Percentiles rank a stretch among this genome's conserved stretches.
Conservation (phyloP, 2,329 filamentous ascomycete genomes). For the Epicoccum nigrum region DNA sequence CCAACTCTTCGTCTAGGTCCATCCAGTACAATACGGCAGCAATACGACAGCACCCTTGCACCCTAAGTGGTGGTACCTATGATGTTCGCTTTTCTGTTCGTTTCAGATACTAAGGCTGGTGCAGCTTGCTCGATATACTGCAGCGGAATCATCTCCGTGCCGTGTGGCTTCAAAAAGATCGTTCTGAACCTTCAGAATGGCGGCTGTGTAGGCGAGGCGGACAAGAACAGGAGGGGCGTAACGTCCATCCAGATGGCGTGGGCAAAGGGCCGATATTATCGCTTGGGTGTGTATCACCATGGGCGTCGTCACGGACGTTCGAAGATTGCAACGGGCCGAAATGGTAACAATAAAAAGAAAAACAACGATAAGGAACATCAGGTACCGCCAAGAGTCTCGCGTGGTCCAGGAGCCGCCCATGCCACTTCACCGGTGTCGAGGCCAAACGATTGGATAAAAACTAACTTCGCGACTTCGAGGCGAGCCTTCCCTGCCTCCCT, state of each 20-base stretch:
- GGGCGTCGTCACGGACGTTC: not conserved
- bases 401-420: too few species aligned
- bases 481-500: slow-evolving; percentile 1
- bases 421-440: too few species aligned
- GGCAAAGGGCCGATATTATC: too few species aligned
- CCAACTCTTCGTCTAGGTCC: not conserved
- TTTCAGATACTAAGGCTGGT: not conserved
- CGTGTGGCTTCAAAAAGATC: not conserved
- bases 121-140: slow-evolving; percentile 1
- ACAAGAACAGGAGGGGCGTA: not conserved
- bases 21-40: too few species aligned
- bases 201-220: not conserved
- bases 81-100: not conserved
- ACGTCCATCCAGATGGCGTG: too few species aligned
- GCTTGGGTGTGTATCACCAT: too few species aligned
- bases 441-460: not conserved
- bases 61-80: not conserved
- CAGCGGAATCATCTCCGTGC: slow-evolving; percentile 7
- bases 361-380: slow-evolving; percentile 5
- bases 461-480: slow-evolving; percentile 1
- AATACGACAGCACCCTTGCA: too few species aligned
- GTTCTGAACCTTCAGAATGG: not conserved
- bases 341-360: slow-evolving; percentile 2
- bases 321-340: not conserved
- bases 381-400: not conserved